Evolutionary conservation across 2,329 filamentous ascomycete genomes (phyloP), one percentile per base, ranked within the genome.

Genomic region (Geoglossum cookeanum): DNA sequence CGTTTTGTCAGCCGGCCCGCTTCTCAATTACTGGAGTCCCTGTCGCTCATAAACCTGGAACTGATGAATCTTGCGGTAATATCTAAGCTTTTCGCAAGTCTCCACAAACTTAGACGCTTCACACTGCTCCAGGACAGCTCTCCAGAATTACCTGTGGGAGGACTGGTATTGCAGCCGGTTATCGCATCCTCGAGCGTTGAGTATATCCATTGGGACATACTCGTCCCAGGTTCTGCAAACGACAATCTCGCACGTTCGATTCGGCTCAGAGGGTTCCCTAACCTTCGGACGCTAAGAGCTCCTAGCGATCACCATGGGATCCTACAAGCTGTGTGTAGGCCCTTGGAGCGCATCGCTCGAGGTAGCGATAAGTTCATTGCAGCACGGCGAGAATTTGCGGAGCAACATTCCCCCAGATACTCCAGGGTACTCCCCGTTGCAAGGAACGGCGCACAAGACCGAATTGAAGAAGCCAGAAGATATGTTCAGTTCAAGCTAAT

Each of bases 221-320:
- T 78, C 32, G 70, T 74, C 45, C 71, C 74, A 39, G 70, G 72
- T 11, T 66, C 71, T 5, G 79, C 83, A 1, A 82, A 84, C 55
- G 72, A 75, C 4, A 78, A 84, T 52, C 73, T 89, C 6, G 79
- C 83, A 1, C 73, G 74, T 58, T 80, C 80, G 63, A 85, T 89
- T 61, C 68, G 68, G 4, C 74, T 76, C 1, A 70, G 71, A 3
- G 80, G 79, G 0, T 86, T 90, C 63, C 85, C 85, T 0, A 66
- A 70, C 0, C 73, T 90, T 8, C 72, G 70, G 8, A 70, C 65
- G 1, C 69, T 89, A 17, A 78, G 85, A 57, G 74, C 79, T 0
- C 85, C 84, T 1, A 79, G 79, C 58, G 85, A 90, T 61, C 77
- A 83, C 1, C 78, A 85, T 4, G 85, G 84, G 30, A 62, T 78